A percentile compares a stretch with the other conserved stretches of the same genome.
These are phyloP conservation scores for Berberis thunbergii DNA, from an alignment of 164 flowering plant genomes.

Conservation along the genomic window DNA sequence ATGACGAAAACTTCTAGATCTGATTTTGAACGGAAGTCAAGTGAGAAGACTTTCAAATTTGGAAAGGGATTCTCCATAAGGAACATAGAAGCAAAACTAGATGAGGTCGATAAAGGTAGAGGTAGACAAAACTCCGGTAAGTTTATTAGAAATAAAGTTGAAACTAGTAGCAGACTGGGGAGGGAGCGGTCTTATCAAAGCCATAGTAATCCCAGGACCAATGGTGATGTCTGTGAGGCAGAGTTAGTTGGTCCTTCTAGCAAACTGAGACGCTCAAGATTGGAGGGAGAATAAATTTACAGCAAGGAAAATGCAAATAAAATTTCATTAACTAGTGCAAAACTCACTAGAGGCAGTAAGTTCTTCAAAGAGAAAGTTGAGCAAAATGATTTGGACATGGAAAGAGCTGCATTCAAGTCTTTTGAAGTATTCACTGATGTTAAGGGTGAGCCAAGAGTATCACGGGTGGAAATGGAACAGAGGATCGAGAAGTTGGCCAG, in stretches of 20 bases:
- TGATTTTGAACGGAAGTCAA: not conserved
- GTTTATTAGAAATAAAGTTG: not conserved
- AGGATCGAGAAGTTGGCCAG: conserved; percentile 75
- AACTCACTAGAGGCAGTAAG: not conserved
- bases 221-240: not conserved
- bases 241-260: conserved; percentile 1
- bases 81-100: not conserved
- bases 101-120: not conserved
- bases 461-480: conserved; percentile 72
- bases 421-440: conserved; percentile 39
- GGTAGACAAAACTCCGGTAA: not conserved
- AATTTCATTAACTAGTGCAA: not conserved
- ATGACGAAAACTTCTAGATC: not conserved
- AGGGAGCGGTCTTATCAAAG: conserved; percentile 4
- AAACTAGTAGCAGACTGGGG: not conserved
- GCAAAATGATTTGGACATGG: conserved; percentile 23
- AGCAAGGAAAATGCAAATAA: conserved; percentile 1
- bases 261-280: not conserved
- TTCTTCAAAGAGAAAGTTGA: conserved; percentile 7
- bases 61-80: not conserved
- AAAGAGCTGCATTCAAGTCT: conserved; percentile 65
- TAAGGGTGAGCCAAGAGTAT: conserved; percentile 37
- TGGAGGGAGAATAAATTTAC: not conserved
- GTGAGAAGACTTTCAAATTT: not conserved
- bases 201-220: conserved; percentile 1